These are phyloP conservation scores for Xerocomus brunneocitrinus DNA, from an alignment of 768 basidiomycete species.

Conservation along the genomic window DNA sequence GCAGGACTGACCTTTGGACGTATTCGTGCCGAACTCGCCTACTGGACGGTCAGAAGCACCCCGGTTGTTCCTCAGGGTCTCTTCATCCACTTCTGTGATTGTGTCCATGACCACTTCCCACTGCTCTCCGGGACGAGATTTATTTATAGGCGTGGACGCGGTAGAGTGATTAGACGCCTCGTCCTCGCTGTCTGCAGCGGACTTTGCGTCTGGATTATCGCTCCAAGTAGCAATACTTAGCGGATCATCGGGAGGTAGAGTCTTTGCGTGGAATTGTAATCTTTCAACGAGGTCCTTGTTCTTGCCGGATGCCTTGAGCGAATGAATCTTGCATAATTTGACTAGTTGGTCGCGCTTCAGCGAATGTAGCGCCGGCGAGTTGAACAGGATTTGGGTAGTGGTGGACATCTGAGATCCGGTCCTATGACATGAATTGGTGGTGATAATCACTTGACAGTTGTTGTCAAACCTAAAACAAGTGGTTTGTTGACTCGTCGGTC, in stretches of 20 bases:
- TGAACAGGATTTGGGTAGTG: conserved; percentile 76
- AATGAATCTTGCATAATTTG: conserved; percentile 80
- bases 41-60: conserved; percentile 36
- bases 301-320: conserved; percentile 77
- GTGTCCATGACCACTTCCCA: conserved; percentile 89
- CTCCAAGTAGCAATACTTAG: conserved; percentile 52
- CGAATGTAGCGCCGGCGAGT: conserved; percentile 78
- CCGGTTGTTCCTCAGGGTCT: conserved; percentile 37
- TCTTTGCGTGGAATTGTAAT: conserved; percentile 61
- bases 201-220: conserved; percentile 36
- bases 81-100: conserved; percentile 64
- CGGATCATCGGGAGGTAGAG: conserved; percentile 54
- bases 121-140: conserved; percentile 66
- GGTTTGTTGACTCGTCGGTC: conserved; percentile 13
- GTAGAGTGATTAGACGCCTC: conserved; percentile 25
- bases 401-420: conserved; percentile 46
- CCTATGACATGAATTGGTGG: conserved; percentile 6
- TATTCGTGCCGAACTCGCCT: conserved; percentile 70
- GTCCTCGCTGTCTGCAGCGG: conserved; percentile 30
- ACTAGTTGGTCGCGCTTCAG: conserved; percentile 82
- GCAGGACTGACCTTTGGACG: conserved; percentile 53
- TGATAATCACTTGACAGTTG: background rate
- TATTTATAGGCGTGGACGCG: conserved; percentile 14
- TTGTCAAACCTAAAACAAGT: background rate
- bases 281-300: conserved; percentile 67